These are phyloP conservation scores for Smittium culicis DNA, from an alignment of 371 early-diverging fungal species.

Conservation along the genomic window DNA sequence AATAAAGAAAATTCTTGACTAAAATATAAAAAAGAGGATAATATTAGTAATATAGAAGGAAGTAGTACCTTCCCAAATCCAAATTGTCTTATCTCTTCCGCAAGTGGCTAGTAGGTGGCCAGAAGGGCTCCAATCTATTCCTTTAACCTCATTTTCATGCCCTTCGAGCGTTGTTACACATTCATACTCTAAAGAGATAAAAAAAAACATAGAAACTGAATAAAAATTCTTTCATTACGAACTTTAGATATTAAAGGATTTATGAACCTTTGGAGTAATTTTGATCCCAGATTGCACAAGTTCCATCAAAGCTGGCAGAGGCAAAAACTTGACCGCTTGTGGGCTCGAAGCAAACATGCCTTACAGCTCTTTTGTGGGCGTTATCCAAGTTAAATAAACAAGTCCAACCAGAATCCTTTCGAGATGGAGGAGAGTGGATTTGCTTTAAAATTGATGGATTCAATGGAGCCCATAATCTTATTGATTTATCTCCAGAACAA, in stretches of 20 bases:
- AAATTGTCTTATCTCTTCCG: conserved; percentile 87
- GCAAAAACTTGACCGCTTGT: conserved; percentile 55
- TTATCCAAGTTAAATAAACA: conserved; percentile 67
- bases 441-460: conserved; percentile 9
- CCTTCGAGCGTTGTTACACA: conserved; percentile 91
- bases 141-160: conserved; percentile 95
- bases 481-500: conserved; percentile 74
- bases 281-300: conserved; percentile 79
- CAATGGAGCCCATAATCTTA: conserved; percentile 62
- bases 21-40: conserved; percentile 7
- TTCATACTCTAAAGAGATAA: conserved; percentile 45
- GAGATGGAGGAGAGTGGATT: conserved; percentile 19
- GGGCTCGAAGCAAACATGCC: conserved; percentile 76
- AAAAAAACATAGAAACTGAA: too few relatives aligned
- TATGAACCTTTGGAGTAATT: conserved; percentile 14
- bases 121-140: conserved; percentile 70
- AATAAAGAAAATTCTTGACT: too few relatives aligned
- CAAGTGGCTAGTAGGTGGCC: conserved; percentile 83
- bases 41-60: background rate
- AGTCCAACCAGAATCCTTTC: conserved; percentile 39
- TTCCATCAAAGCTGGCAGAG: conserved; percentile 85
- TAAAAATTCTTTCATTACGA: too few relatives aligned
- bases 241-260: too few relatives aligned
- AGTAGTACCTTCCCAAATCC: conserved; percentile 85
- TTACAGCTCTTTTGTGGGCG: conserved; percentile 78